These are phyloP conservation scores for Takashimella koratensis DNA, from an alignment of 1,284 basidiomycete genomes.

Conservation along the genomic window DNA sequence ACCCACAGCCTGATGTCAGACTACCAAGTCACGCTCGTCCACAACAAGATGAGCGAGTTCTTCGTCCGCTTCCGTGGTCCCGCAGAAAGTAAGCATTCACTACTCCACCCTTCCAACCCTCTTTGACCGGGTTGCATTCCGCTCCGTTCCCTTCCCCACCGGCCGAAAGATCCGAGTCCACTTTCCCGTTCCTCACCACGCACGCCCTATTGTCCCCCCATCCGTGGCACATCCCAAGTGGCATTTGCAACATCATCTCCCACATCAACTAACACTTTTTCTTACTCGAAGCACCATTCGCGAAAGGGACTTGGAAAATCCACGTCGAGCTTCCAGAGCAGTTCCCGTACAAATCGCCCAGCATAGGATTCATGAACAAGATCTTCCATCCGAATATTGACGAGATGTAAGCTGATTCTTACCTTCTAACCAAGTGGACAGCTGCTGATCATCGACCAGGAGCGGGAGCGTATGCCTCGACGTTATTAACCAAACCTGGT, in stretches of 20 bases:
- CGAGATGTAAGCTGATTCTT: constrained; percentile 66
- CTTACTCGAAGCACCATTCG: constrained; percentile 77
- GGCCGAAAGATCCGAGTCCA: too few species aligned
- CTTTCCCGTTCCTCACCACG: too few species aligned
- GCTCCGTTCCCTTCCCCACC: too few species aligned
- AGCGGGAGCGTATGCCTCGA: constrained; percentile 93
- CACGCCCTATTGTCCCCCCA: too few species aligned
- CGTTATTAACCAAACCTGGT: constrained; percentile 99
- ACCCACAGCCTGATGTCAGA: constrained; percentile 87
- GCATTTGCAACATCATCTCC: not conserved
- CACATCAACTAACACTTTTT: constrained; percentile 1
- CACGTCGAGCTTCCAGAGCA: constrained; percentile 99
- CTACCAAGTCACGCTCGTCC: constrained; percentile 93
- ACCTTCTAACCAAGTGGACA: too few species aligned
- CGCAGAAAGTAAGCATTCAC: constrained; percentile 71
- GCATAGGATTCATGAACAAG: constrained; percentile 99
- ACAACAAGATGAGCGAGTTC: constrained; percentile 99
- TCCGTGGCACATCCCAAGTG: constrained; percentile 3
- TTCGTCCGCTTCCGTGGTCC: constrained; percentile 94
- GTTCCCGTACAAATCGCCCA: constrained; percentile 98
- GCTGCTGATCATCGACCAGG: constrained; percentile 52
- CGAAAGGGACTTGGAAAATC: constrained; percentile 96
- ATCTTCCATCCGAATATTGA: constrained; percentile 99
- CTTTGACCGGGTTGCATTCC: too few species aligned
- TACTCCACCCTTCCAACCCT: not conserved